Conservation (phyloP, 495 filamentous ascomycete species). For the Paragyromitra xinjiangensis region DNA sequence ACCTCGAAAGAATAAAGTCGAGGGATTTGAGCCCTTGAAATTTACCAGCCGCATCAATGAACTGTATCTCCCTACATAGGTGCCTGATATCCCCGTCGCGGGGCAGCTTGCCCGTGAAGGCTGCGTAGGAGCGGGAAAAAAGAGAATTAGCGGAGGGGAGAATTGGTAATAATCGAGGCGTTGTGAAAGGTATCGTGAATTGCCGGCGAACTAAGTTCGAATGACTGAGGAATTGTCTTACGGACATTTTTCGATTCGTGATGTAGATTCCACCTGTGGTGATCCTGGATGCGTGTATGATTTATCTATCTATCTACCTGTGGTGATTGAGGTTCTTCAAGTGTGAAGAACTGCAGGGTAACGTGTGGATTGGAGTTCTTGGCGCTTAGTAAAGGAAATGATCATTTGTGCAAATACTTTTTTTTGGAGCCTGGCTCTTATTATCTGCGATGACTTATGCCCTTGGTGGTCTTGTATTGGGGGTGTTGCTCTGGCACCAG, state of each 20-base stretch:
- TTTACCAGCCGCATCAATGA: conserved; percentile 62
- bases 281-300: neutral
- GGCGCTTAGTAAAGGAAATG: conserved; percentile 49
- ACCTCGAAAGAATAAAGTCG: conserved; percentile 58
- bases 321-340: conserved; percentile 16
- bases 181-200: neutral
- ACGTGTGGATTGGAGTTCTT: conserved; percentile 16
- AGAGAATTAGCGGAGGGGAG: conserved; percentile 4
- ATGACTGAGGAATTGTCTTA: conserved; percentile 33
- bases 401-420: neutral
- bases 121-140: conserved; percentile 28
- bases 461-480: neutral
- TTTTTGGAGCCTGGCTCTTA: too few species aligned
- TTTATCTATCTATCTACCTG: neutral
- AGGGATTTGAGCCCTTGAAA: conserved; percentile 61
- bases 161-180: neutral
- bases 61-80: conserved; percentile 58
- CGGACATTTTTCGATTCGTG: conserved; percentile 30
- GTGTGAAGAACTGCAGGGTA: conserved; percentile 19
- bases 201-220: conserved; percentile 11
- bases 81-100: conserved; percentile 63
- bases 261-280: neutral
- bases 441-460: too few species aligned
- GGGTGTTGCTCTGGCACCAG: neutral
- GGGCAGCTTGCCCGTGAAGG: neutral